phyloP scores from a whole-genome alignment of 345 rosid species.

The Boechera divaricarpa region DNA sequence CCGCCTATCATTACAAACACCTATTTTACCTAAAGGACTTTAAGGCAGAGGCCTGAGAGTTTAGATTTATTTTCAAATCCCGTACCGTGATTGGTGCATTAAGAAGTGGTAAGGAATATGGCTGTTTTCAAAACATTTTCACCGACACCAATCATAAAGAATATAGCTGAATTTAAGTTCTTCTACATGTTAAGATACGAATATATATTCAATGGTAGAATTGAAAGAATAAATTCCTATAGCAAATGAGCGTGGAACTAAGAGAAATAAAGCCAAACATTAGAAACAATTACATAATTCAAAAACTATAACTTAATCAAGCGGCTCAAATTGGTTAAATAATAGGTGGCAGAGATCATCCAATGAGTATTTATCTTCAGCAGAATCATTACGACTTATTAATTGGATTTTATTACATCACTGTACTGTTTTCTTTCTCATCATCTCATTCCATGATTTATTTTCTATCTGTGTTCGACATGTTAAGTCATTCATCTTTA shows the following conservation, averaged over 20 bases:
- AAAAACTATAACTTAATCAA: background rate
- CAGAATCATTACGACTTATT: background rate
- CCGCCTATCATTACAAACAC: slow-evolving; percentile 38
- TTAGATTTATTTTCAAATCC: slow-evolving; percentile 1
- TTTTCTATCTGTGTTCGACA: slow-evolving; percentile 29
- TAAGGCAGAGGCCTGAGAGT: background rate
- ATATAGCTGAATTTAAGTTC: background rate
- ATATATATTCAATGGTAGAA: background rate
- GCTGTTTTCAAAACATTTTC: slow-evolving; percentile 17
- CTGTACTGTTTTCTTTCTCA: background rate
- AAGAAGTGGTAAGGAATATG: background rate
- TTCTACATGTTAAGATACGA: background rate
- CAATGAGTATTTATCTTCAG: background rate
- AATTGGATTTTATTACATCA: background rate
- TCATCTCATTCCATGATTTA: background rate
- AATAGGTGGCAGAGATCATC: background rate
- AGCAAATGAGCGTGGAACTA: background rate
- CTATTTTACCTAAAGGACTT: slow-evolving; percentile 37
- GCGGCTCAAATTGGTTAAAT: background rate
- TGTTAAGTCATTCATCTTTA: slow-evolving; percentile 20
- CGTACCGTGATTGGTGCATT: slow-evolving; percentile 44
- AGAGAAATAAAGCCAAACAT: background rate
- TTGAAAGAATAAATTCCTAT: background rate
- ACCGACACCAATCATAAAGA: slow-evolving; percentile 22
- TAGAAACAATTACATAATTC: background rate